Evolutionary conservation across 2,329 filamentous ascomycete species (phyloP).

Genomic region (Fusarium oxysporum): DNA sequence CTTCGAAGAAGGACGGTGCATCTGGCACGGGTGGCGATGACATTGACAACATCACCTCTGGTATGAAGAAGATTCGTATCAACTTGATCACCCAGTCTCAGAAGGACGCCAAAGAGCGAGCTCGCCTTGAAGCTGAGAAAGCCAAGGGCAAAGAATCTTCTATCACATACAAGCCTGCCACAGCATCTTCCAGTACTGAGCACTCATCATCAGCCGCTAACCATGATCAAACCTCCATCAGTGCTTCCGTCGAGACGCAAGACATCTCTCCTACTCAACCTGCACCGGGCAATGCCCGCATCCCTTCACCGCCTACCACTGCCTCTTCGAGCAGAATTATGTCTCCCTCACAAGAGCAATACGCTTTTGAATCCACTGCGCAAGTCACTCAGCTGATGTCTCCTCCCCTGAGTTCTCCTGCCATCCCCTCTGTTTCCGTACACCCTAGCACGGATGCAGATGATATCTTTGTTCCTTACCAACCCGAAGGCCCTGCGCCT

Average conservation of each 20-base stretch:
- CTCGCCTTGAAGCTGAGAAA: slow-evolving; percentile 43
- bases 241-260: neutral
- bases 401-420: slow-evolving; percentile 48
- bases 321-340: slow-evolving; percentile 41
- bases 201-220: neutral
- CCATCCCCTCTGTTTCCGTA: slow-evolving; percentile 44
- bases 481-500: slow-evolving; percentile 64
- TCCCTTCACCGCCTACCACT: slow-evolving; percentile 39
- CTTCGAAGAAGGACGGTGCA: slow-evolving; percentile 23
- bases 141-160: slow-evolving; percentile 10
- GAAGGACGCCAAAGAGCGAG: slow-evolving; percentile 62
- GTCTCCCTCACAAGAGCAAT: slow-evolving; percentile 42
- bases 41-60: slow-evolving; percentile 66
- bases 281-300: slow-evolving; percentile 5
- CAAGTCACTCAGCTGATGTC: slow-evolving; percentile 41
- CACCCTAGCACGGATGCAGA: slow-evolving; percentile 40
- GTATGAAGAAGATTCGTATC: slow-evolving; percentile 73
- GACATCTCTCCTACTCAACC: slow-evolving; percentile 33
- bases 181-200: neutral
- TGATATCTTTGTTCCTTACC: slow-evolving; percentile 65
- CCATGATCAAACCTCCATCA: neutral
- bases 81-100: slow-evolving; percentile 70
- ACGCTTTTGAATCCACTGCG: slow-evolving; percentile 33
- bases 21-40: slow-evolving; percentile 49
- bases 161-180: neutral